phyloP scores from a whole-genome alignment of 116 monocot species.

The Thalassia testudinum region DNA sequence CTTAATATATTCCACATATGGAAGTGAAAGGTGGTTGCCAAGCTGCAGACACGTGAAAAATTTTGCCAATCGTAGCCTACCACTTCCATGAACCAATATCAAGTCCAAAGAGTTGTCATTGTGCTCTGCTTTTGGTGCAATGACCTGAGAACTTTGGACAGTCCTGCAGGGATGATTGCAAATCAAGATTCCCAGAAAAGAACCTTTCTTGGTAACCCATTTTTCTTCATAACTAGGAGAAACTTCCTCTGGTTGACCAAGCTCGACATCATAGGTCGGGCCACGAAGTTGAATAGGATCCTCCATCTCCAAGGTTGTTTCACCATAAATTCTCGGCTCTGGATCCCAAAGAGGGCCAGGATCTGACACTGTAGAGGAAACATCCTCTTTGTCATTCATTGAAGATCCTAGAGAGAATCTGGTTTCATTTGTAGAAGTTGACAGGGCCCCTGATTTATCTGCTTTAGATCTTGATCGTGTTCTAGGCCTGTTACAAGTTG shows the following conservation, averaged over 20 bases:
- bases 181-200: conserved; percentile 62
- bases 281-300: conserved; percentile 46
- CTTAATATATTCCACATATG: conserved; percentile 95
- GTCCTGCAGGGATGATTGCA: conserved; percentile 97
- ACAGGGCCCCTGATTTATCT: conserved; percentile 56
- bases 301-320: conserved; percentile 29
- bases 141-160: conserved; percentile 95
- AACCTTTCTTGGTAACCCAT: conserved; percentile 77
- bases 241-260: conserved; percentile 26
- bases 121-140: conserved; percentile 84
- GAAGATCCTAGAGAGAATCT: conserved; percentile 54
- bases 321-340: conserved; percentile 32
- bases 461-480: conserved; percentile 69
- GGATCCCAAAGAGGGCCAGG: conserved; percentile 83
- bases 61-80: conserved; percentile 50
- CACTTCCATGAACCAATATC: conserved; percentile 80
- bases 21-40: conserved; percentile 81
- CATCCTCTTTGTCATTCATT: conserved; percentile 78
- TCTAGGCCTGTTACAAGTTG: conserved; percentile 67
- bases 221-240: conserved; percentile 56
- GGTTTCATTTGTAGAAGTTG: conserved; percentile 44
- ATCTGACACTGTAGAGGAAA: conserved; percentile 91
- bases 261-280: conserved; percentile 28
- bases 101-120: conserved; percentile 80
- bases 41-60: conserved; percentile 74